Conservation (phyloP, 352 stramenopile genomes). For the Globisporangium parvum region DNA sequence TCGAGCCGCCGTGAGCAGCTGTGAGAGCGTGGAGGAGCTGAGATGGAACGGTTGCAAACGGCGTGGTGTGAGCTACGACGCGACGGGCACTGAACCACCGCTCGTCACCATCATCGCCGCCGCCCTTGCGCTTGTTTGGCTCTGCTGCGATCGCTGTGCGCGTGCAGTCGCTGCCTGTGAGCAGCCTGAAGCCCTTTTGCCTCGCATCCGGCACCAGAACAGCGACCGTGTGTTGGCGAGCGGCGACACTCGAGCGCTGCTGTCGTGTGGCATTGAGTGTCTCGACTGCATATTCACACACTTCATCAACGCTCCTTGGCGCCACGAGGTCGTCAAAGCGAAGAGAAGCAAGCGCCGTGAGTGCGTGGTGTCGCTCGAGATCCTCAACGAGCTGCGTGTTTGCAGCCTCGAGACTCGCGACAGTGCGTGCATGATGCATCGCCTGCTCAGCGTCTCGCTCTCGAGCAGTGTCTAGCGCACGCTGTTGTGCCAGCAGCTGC, state of each 20-base stretch:
- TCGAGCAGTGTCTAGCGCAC: not conserved
- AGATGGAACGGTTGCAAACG: constrained; percentile 4
- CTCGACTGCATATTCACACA: constrained; percentile 4
- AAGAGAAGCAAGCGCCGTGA: constrained; percentile 1
- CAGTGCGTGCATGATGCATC: too few species aligned
- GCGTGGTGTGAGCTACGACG: not conserved
- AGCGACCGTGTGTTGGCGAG: not conserved
- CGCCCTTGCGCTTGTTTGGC: not conserved
- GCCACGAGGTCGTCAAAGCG: not conserved
- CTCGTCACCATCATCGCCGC: not conserved
- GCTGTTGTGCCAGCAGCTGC: not conserved
- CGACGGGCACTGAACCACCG: constrained; percentile 3
- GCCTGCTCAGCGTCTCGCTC: too few species aligned
- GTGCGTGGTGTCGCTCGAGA: not conserved
- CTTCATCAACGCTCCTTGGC: constrained; percentile 6
- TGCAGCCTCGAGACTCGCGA: not conserved
- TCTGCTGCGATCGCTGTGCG: not conserved
- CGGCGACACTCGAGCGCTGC: not conserved
- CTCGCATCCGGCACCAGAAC: not conserved
- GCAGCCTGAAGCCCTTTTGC: constrained; percentile 1
- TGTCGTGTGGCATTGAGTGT: not conserved
- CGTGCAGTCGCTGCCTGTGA: not conserved
- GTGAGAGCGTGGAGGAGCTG: not conserved
- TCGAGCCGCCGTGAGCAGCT: not conserved
- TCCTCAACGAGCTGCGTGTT: not conserved